A percentile compares a stretch with the other conserved stretches of the same genome.
Evolutionary conservation across 768 basidiomycete species (phyloP).

Genomic region (Cubamyces lactineus): DNA sequence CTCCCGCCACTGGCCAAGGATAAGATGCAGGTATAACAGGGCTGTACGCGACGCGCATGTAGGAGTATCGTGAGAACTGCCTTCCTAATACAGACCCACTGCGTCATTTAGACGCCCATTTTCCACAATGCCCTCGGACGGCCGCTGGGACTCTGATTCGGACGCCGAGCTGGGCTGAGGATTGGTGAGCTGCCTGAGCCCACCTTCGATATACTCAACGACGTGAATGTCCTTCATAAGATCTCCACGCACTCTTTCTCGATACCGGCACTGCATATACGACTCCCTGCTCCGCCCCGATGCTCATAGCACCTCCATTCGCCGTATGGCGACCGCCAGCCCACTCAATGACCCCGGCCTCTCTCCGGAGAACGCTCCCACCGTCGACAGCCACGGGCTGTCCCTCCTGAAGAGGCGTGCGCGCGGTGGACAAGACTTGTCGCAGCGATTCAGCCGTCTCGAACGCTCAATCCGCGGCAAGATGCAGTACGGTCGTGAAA

Average conservation of each 20-base stretch:
- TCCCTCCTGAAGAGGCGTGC: slow-evolving; percentile 27
- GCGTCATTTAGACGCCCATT: not conserved
- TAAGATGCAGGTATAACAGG: not conserved
- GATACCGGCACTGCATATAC: not conserved
- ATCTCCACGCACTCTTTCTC: slow-evolving; percentile 11
- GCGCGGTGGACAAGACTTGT: slow-evolving; percentile 63
- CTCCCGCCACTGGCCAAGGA: slow-evolving; percentile 12
- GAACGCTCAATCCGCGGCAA: slow-evolving; percentile 56
- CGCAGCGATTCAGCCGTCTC: slow-evolving; percentile 56
- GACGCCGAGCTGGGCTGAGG: not conserved
- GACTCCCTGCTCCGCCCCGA: not conserved
- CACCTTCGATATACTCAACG: slow-evolving; percentile 23
- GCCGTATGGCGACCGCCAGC: slow-evolving; percentile 2
- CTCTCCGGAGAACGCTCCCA: slow-evolving; percentile 7
- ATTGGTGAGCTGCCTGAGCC: slow-evolving; percentile 1
- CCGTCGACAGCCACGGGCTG: slow-evolving; percentile 3
- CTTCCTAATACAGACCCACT: not conserved
- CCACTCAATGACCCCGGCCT: slow-evolving; percentile 6
- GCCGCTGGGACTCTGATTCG: not conserved
- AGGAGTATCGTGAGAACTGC: slow-evolving; percentile 11
- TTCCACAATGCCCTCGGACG: too few species aligned
- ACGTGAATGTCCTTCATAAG: slow-evolving; percentile 21
- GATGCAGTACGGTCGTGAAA: slow-evolving; percentile 34
- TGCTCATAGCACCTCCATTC: not conserved
- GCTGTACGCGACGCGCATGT: slow-evolving; percentile 16